Evolutionary conservation across 2,329 filamentous ascomycete species (phyloP).

Genomic region (Cladosporium sp.): DNA sequence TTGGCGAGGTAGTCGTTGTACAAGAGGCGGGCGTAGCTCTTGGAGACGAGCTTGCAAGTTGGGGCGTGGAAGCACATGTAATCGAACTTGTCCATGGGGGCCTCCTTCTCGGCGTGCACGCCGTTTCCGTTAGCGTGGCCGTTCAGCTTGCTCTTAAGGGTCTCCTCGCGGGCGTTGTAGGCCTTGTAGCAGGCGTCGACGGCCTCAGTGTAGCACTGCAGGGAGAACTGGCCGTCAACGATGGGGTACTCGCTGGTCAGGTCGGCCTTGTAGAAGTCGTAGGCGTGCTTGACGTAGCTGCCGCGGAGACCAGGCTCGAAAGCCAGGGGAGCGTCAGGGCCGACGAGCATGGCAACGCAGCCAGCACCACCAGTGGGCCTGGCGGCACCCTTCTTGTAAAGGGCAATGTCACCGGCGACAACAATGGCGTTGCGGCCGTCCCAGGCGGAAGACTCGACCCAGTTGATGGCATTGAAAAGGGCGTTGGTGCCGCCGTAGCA

Average conservation of each 20-base stretch:
- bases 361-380: conserved; percentile 48
- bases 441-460: conserved; percentile 49
- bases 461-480: conserved; percentile 49
- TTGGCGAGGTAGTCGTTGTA: conserved; percentile 48
- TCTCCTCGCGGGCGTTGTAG: conserved; percentile 45
- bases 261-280: conserved; percentile 52
- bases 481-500: conserved; percentile 52
- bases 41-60: conserved; percentile 50
- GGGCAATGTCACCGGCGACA: conserved; percentile 48
- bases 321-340: conserved; percentile 45
- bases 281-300: conserved; percentile 46
- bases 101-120: conserved; percentile 34
- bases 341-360: conserved; percentile 49
- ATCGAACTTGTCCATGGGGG: conserved; percentile 47
- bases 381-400: conserved; percentile 50
- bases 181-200: conserved; percentile 49
- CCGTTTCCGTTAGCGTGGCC: conserved; percentile 36
- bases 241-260: conserved; percentile 49
- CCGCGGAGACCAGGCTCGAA: conserved; percentile 46
- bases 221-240: conserved; percentile 48
- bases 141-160: conserved; percentile 38
- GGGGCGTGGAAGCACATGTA: conserved; percentile 51
- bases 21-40: conserved; percentile 47
- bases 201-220: conserved; percentile 48
- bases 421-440: conserved; percentile 48